Evolutionary conservation across 805 yeast genomes (phyloP).

Genomic region (Torulaspora delbrueckii): DNA sequence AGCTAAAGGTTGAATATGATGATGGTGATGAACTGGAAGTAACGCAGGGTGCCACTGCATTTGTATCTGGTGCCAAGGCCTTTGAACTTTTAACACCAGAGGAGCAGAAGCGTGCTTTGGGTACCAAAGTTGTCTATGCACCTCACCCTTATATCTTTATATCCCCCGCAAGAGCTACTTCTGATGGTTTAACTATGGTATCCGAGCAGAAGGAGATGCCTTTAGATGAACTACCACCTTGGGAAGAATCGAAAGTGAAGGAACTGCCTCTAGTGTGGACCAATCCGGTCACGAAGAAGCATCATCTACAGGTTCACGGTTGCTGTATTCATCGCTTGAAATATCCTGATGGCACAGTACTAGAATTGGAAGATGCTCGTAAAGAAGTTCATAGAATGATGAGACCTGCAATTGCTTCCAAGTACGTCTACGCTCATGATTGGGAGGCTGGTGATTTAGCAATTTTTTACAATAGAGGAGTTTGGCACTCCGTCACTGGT

Average conservation of each 20-base stretch:
- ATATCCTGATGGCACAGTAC: conserved; percentile 50
- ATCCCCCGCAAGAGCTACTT: conserved; percentile 72
- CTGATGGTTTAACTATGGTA: conserved; percentile 83
- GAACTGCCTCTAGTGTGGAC: conserved; percentile 87
- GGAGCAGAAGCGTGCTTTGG: conserved; percentile 68
- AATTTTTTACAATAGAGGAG: conserved; percentile 82
- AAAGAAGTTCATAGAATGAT: conserved; percentile 63
- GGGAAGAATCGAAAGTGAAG: conserved; percentile 78
- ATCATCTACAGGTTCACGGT: conserved; percentile 82
- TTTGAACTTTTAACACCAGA: conserved; percentile 61
- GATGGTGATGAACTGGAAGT: conserved; percentile 61
- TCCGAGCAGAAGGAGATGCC: conserved; percentile 69
- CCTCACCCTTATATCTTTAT: conserved; percentile 91
- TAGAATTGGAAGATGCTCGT: conserved; percentile 70
- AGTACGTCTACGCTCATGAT: conserved; percentile 69
- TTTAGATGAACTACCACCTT: conserved; percentile 66
- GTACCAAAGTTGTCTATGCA: conserved; percentile 80
- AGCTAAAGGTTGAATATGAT: conserved; percentile 61
- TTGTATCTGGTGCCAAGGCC: conserved; percentile 79
- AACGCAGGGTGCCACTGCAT: conserved; percentile 85
- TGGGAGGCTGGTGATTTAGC: conserved; percentile 85
- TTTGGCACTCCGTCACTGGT: conserved; percentile 89
- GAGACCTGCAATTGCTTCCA: conserved; percentile 81
- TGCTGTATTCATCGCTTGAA: conserved; percentile 70
- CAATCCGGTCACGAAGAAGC: conserved; percentile 77